phyloP scores from a whole-genome alignment of 305 asterid genomes.

The Solanum hybrid region DNA sequence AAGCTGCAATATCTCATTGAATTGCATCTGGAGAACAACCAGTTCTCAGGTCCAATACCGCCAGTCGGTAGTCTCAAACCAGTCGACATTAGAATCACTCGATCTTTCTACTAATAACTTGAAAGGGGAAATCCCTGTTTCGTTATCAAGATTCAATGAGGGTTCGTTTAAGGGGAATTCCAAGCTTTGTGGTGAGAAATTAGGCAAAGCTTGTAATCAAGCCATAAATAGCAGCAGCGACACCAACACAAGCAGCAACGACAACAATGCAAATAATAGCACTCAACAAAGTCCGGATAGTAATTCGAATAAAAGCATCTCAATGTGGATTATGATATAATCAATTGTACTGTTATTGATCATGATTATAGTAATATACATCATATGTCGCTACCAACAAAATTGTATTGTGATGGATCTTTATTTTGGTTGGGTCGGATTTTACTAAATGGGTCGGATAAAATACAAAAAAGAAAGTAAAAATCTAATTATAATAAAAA shows the following conservation, averaged over 20 bases:
- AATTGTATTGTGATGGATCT: background rate
- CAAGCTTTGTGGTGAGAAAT: constrained; percentile 43
- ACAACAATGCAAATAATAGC: background rate
- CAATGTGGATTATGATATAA: constrained; percentile 21
- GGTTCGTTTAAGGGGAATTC: constrained; percentile 24
- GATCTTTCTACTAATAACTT: constrained; percentile 50
- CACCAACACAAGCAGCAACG: too few relatives aligned
- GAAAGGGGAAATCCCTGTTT: constrained; percentile 48
- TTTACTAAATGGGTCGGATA: too few relatives aligned
- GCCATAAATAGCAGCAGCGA: background rate
- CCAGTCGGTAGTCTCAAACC: constrained; percentile 1
- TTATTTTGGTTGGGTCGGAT: too few relatives aligned
- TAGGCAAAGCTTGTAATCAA: constrained; percentile 16
- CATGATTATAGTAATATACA: constrained; percentile 31
- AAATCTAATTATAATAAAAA: too few relatives aligned
- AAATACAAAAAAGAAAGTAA: too few relatives aligned
- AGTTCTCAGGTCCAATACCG: too few relatives aligned
- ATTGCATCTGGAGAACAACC: too few relatives aligned
- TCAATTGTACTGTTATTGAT: constrained; percentile 17
- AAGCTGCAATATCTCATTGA: too few relatives aligned
- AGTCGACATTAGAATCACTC: constrained; percentile 21
- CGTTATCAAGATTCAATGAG: constrained; percentile 23
- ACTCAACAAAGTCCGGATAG: background rate
- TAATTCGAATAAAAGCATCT: background rate
- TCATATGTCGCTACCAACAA: constrained; percentile 35